Evolutionary conservation across 331 rosid genomes (phyloP).

Genomic region (Pyrus hybrid): DNA sequence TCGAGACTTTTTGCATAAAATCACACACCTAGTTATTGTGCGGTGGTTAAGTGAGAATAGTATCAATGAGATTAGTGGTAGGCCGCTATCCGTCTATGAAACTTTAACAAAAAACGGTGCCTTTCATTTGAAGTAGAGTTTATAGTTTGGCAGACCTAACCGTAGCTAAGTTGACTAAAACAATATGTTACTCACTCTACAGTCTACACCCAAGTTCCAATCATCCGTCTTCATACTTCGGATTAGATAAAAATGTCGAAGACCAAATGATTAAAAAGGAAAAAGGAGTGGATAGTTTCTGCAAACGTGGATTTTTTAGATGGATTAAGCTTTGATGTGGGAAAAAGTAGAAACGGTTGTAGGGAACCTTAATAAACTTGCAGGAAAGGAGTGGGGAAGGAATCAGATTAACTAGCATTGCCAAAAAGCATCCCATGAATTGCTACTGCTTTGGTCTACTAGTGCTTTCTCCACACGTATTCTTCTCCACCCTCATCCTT

Average conservation of each 20-base stretch:
- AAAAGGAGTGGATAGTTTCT: not conserved
- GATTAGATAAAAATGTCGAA: not conserved
- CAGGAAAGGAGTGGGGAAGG: conserved; percentile 43
- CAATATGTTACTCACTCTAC: too few species aligned
- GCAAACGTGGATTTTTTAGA: not conserved
- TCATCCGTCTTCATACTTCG: too few species aligned
- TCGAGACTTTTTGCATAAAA: too few species aligned
- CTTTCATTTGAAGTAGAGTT: not conserved
- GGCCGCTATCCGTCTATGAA: too few species aligned
- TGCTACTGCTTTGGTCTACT: conserved; percentile 22
- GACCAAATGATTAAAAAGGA: not conserved
- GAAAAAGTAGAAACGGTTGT: not conserved
- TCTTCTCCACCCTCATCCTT: conserved; percentile 29
- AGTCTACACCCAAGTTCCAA: too few species aligned
- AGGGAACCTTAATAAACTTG: conserved; percentile 36
- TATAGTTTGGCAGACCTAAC: not conserved
- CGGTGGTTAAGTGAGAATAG: too few species aligned
- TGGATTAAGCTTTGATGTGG: not conserved
- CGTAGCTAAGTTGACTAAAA: too few species aligned
- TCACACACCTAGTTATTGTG: too few species aligned
- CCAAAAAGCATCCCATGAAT: conserved; percentile 14
- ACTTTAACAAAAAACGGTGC: not conserved
- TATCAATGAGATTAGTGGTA: too few species aligned
- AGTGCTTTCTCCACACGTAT: conserved; percentile 39
- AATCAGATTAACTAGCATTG: conserved; percentile 21